phyloP scores from a whole-genome alignment of 176 grass and related monocot genomes.

The Eragrostis nindensis region DNA sequence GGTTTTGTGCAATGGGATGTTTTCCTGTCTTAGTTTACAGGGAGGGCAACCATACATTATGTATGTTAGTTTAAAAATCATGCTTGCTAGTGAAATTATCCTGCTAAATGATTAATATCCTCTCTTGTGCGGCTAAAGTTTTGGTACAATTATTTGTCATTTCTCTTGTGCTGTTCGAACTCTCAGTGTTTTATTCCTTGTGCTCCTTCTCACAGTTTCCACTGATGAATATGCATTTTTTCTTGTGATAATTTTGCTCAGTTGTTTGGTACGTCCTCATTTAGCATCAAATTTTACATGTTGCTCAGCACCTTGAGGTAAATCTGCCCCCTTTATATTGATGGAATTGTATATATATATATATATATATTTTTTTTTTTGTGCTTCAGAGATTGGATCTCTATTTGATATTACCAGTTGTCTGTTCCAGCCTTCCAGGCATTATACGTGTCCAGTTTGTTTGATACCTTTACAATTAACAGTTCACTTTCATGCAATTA shows the following conservation, averaged over 20 bases:
- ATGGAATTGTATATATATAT: background rate
- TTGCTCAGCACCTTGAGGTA: background rate
- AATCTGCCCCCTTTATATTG: background rate
- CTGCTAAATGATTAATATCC: background rate
- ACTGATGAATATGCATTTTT: background rate
- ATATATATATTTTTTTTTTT: no score
- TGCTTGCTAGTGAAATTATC: constrained; percentile 10
- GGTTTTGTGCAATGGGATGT: constrained; percentile 8
- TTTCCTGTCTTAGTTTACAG: background rate
- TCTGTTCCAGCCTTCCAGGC: background rate
- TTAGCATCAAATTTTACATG: background rate
- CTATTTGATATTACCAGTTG: no score
- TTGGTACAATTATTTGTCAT: background rate
- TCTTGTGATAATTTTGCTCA: background rate
- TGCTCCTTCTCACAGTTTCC: background rate
- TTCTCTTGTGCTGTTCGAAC: background rate
- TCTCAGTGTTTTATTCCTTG: background rate
- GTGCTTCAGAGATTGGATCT: background rate
- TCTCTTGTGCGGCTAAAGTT: background rate
- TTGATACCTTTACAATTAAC: background rate
- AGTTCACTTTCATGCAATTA: background rate
- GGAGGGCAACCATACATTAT: background rate
- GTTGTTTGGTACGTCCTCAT: background rate
- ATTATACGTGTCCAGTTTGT: background rate
- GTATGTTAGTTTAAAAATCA: constrained; percentile 29